These are phyloP conservation scores for Aspergillus indologenus DNA, from an alignment of 495 filamentous ascomycete species.

Conservation along the genomic window DNA sequence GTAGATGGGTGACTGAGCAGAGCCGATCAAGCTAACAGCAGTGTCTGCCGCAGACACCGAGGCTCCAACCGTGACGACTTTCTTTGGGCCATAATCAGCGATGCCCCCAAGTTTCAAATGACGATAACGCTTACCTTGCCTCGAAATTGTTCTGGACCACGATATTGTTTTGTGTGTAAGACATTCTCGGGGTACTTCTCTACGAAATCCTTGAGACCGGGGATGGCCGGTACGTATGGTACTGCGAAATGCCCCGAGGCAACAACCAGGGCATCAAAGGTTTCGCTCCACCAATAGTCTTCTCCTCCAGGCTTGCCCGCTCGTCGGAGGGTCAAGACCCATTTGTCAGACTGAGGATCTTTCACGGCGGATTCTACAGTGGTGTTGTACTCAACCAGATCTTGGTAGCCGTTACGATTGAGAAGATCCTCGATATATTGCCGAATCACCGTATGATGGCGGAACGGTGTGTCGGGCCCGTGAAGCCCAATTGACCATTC, in stretches of 20 bases:
- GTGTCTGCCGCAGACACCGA: conserved; percentile 46
- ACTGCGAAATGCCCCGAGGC: conserved; percentile 78
- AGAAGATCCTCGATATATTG: conserved; percentile 41
- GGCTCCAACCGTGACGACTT: conserved; percentile 41
- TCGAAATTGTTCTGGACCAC: conserved; percentile 33
- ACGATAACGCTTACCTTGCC: conserved; percentile 31
- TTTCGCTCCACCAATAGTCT: conserved; percentile 46
- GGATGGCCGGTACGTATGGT: conserved; percentile 64
- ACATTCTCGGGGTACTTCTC: conserved; percentile 33
- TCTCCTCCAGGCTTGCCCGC: conserved; percentile 19
- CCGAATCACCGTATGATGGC: conserved; percentile 37
- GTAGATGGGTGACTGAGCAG: conserved; percentile 34
- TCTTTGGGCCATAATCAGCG: conserved; percentile 22
- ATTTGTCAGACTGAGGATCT: conserved; percentile 25
- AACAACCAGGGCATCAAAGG: conserved; percentile 71
- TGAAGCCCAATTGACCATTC: conserved; percentile 36
- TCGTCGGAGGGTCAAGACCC: conserved; percentile 37
- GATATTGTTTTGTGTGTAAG: conserved; percentile 42
- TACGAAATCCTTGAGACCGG: conserved; percentile 36
- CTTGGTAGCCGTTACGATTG: conserved; percentile 31
- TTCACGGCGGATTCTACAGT: conserved; percentile 42
- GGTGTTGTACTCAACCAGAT: conserved; percentile 40
- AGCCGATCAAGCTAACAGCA: conserved; percentile 33
- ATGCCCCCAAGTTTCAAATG: not conserved
- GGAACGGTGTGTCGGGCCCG: conserved; percentile 37